Percentiles rank a stretch among this genome's conserved stretches.
These are phyloP conservation scores for Flaveria brownii DNA, from an alignment of 129 eudicot genomes.

Conservation along the genomic window DNA sequence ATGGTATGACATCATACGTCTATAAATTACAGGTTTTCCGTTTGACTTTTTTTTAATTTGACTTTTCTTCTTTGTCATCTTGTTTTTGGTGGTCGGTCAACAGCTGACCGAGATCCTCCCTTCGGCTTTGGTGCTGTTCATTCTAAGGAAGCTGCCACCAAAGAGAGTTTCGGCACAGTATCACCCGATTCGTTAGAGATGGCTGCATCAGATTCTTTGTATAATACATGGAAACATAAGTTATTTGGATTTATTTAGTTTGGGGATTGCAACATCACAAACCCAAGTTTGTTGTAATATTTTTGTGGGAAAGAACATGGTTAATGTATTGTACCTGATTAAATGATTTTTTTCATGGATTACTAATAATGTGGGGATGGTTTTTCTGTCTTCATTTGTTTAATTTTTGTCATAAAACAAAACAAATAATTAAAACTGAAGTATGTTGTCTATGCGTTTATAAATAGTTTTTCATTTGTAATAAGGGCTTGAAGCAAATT, in stretches of 20 bases:
- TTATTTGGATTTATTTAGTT: conserved; percentile 23
- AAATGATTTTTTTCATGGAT: conserved; percentile 22
- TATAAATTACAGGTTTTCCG: not conserved
- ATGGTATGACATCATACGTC: conserved; percentile 46
- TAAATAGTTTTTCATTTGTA: not conserved
- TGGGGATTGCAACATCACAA: conserved; percentile 13
- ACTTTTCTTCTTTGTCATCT: not conserved
- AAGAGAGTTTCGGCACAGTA: conserved; percentile 74
- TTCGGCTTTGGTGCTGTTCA: conserved; percentile 79
- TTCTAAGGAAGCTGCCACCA: conserved; percentile 81
- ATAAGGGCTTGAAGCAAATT: too few relatives aligned
- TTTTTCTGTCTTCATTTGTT: not conserved
- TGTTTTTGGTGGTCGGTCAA: conserved; percentile 13
- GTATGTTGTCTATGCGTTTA: not conserved
- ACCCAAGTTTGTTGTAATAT: conserved; percentile 26
- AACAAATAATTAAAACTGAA: not conserved
- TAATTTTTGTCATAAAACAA: not conserved
- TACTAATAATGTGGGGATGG: not conserved
- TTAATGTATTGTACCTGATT: conserved; percentile 12
- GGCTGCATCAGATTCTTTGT: conserved; percentile 16
- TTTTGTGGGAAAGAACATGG: conserved; percentile 27
- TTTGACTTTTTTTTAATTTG: conserved; percentile 7
- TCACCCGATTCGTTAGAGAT: conserved; percentile 61
- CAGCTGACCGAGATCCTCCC: conserved; percentile 93
- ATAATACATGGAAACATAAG: conserved; percentile 21